Base-by-base conservation (phyloP, 2,329 filamentous ascomycete species). In the Venturia effusa region DNA sequence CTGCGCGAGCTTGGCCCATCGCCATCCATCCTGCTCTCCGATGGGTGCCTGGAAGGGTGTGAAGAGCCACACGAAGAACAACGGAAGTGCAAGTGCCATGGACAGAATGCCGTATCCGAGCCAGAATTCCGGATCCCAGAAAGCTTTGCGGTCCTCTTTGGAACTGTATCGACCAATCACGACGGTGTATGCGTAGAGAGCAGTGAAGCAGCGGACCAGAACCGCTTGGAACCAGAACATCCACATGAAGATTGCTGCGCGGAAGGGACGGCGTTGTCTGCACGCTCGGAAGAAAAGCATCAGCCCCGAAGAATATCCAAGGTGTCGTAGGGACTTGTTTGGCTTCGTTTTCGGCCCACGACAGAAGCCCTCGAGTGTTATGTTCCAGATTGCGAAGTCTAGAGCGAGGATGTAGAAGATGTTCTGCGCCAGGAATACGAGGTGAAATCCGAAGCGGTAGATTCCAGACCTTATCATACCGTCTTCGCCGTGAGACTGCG, bases 351-450 rank as follows among this genome's bases (percentile, higher is more conserved):
- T 40, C 30, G 59, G 59, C n/a, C 37, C 59, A 7, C 34, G 30
- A 17, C 59, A 61, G 59, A 61, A 61, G 24, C 59, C 59, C 41
- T 61, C 59, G 5, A 61, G 59, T 27, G 59, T 41, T 32, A 61
- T 11, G 15, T 61, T 61, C 59, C 59, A 61, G 4, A 61, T 17
- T 4, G 41, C 59, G 32, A 61, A 61, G n/a, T 61, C 59, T 13
- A 61, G n/a, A 15, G 59, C 59, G 4, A 61, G 37, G 59, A 61
- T 61, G n/a, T 61, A 61, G 34, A 61, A 61, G 17, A 61, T 61
- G 8, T 61, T 61, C n/a, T 61, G 59, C 15, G 37, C 59, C 24
- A 61, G 34, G 30, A 61, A 61, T 15, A 61, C 59, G 19, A 61
- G 37, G n/a, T 61, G 59, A 17, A 61, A 61, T 15, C 59, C 59